Evolutionary conservation across 371 early-diverging fungal species (phyloP).

Genomic region (Thermomucor indicae-seudaticae): DNA sequence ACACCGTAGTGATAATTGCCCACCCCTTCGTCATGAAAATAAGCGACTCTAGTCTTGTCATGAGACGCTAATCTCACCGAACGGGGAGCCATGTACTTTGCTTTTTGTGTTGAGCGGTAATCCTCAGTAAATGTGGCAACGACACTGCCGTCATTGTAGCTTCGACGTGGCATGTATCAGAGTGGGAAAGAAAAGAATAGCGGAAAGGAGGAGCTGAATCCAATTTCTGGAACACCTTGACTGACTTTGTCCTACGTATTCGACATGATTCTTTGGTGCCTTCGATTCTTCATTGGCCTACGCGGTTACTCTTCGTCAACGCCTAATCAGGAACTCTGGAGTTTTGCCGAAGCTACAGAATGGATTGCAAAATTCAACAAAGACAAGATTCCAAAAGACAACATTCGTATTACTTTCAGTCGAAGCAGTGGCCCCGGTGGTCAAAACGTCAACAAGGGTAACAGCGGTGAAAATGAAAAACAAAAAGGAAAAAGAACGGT

Average conservation of each 20-base stretch:
- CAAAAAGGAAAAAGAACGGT: slow-evolving; percentile 11
- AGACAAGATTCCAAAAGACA: slow-evolving; percentile 30
- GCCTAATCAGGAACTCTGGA: too few relatives aligned
- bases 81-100: slow-evolving; percentile 27
- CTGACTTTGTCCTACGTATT: too few relatives aligned
- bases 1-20: slow-evolving; percentile 91
- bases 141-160: slow-evolving; percentile 20
- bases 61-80: slow-evolving; percentile 41
- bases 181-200: not conserved
- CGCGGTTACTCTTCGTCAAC: too few relatives aligned
- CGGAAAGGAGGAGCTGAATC: slow-evolving; percentile 1
- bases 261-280: too few relatives aligned
- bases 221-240: too few relatives aligned
- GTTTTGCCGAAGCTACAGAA: slow-evolving; percentile 22
- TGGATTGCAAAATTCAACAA: slow-evolving; percentile 30
- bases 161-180: slow-evolving; percentile 30
- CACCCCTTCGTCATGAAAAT: slow-evolving; percentile 85
- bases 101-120: slow-evolving; percentile 30
- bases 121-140: slow-evolving; percentile 41
- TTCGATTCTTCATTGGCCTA: too few relatives aligned
- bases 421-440: slow-evolving; percentile 81
- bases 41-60: slow-evolving; percentile 67
- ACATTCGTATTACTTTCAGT: slow-evolving; percentile 26
- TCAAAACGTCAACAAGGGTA: slow-evolving; percentile 90
- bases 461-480: not conserved